Base-by-base conservation (phyloP, 345 rosid genomes). In the Hirschfeldia incana region DNA sequence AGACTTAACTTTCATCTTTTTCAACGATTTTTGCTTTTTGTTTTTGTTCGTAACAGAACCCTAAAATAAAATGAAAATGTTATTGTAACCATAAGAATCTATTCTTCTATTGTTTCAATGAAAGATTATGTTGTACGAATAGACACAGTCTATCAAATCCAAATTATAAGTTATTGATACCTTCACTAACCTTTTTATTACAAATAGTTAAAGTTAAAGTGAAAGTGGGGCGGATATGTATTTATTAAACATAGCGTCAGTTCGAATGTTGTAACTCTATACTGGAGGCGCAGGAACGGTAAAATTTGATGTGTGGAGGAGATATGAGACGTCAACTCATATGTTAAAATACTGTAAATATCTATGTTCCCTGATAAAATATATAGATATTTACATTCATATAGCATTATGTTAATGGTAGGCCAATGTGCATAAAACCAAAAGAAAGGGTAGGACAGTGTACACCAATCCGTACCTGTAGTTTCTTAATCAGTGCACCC, bases 391-490 rank as follows among this genome's bases (percentile, higher is more conserved):
- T 16, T 15, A 70, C 46, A 65, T 29, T 30, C 13, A 72, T 42
- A 61, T 57, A 29, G 21, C 55, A 8, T 63, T 63, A 63, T 13
- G 67, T 65, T 49, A 21, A 72, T 11, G n/a, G 75, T 27, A 59
- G 37, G 74, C 39, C 65, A 70, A 51, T 70, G 30, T 42, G 55
- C 58, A 66, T 36, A 37, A 37, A 39, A 28, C 66, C 73, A 58
- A 76, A 75, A 11, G 59, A 67, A 26, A 55, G 3, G 70, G 72
- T 67, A 58, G 73, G 69, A 60, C 80, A 28, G 28, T 71, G 83
- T 68, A 74, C 79, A 79, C 69, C 69, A 37, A 74, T 36, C 71
- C 79, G 83, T 79, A 79, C 83, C 16, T 28, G 73, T 64, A 26
- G 29, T 78, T 66, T 74, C 75, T 67, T 78, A 60, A 73, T 73